phyloP scores from a whole-genome alignment of 257 asterid species.

The Paulownia fortunei region DNA sequence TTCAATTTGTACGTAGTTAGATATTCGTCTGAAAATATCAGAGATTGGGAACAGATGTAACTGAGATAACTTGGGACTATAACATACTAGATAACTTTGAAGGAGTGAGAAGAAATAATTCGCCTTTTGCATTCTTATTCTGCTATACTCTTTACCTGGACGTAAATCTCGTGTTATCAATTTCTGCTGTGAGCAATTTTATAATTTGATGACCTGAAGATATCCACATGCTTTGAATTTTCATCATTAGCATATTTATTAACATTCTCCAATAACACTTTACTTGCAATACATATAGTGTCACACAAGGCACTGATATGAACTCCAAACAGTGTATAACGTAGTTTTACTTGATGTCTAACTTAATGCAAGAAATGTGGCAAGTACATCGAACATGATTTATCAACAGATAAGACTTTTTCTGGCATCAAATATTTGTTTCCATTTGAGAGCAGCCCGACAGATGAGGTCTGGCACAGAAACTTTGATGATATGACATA shows the following conservation, averaged over 20 bases:
- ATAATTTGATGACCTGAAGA: background rate
- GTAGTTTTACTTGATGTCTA: background rate
- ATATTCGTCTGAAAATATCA: background rate
- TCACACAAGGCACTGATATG: background rate
- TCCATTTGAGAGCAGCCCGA: conserved; percentile 4
- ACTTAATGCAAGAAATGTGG: conserved; percentile 9
- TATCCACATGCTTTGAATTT: background rate
- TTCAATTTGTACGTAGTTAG: background rate
- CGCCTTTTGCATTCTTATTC: background rate
- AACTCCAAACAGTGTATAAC: background rate
- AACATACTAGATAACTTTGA: background rate
- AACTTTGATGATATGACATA: background rate
- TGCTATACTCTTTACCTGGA: background rate
- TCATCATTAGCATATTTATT: background rate
- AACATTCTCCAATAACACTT: background rate
- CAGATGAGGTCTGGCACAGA: background rate
- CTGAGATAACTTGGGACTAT: background rate
- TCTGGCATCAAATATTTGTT: conserved; percentile 26
- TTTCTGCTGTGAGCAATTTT: background rate
- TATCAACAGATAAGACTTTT: conserved; percentile 1
- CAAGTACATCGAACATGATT: background rate
- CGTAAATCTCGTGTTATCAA: background rate
- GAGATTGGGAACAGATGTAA: background rate
- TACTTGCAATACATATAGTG: background rate
- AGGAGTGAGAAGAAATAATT: background rate